Percentiles rank a stretch among this genome's conserved stretches.
Conservation (phyloP, 23 red algal genomes). For the Gracilaria vermiculophylla region DNA sequence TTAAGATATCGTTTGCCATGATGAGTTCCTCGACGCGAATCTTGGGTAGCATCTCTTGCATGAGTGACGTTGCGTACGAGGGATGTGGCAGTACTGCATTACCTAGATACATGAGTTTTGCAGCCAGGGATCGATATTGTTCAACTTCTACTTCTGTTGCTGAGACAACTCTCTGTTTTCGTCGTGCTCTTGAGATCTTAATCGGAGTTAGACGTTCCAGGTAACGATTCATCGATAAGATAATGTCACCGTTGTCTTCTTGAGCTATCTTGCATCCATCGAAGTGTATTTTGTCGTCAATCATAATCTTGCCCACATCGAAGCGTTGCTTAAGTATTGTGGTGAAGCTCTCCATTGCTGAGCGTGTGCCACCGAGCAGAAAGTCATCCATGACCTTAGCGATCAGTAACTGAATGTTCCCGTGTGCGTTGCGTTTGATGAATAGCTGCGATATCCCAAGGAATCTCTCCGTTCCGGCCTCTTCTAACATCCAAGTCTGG, state of each 20-base stretch:
- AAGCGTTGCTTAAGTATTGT: neutral
- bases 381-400: conserved; percentile 48
- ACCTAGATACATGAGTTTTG: conserved; percentile 11
- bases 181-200: neutral
- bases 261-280: conserved; percentile 25
- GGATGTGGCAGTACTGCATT: neutral
- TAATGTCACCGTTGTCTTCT: neutral
- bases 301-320: neutral
- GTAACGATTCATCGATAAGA: neutral
- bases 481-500: neutral
- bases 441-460: conserved; percentile 8
- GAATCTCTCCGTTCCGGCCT: neutral
- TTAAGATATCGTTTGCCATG: conserved; percentile 11
- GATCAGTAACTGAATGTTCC: neutral
- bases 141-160: neutral
- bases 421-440: neutral
- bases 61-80: neutral
- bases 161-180: neutral
- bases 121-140: neutral
- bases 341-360: neutral
- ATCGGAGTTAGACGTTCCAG: conserved; percentile 10
- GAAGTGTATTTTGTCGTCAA: conserved; percentile 25
- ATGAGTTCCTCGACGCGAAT: neutral
- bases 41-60: neutral
- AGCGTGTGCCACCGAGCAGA: neutral